Conservation (phyloP, 176 grass and related monocot genomes). For the Juncus effusus region DNA sequence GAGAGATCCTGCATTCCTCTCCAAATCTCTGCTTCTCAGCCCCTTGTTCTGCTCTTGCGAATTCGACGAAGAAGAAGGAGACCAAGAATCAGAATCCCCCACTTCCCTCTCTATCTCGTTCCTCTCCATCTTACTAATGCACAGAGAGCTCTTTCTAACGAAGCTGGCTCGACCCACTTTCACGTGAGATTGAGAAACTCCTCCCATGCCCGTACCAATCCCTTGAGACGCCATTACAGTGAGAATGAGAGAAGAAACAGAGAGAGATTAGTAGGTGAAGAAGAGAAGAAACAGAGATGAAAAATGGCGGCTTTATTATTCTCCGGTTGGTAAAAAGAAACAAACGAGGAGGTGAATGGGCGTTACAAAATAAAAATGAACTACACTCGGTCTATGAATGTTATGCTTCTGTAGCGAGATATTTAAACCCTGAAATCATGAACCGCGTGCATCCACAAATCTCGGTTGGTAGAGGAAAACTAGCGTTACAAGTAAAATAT, state of each 20-base stretch:
- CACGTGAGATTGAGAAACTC: neutral
- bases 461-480: neutral
- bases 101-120: conserved; percentile 7
- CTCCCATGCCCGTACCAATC: conserved; percentile 12
- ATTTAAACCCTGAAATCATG: neutral
- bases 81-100: neutral
- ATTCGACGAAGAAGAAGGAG: conserved; percentile 10
- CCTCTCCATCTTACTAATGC: conserved; percentile 15
- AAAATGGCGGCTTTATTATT: conserved; percentile 13
- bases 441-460: neutral
- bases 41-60: conserved; percentile 26
- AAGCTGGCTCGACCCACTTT: neutral
- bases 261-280: neutral
- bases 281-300: neutral
- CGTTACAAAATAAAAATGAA: neutral
- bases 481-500: neutral
- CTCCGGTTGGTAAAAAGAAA: conserved; percentile 18
- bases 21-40: conserved; percentile 11
- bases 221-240: conserved; percentile 15
- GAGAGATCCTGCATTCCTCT: conserved; percentile 4
- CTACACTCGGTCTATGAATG: neutral
- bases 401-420: neutral
- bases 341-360: neutral
- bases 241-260: neutral
- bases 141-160: conserved; percentile 11